Base-by-base conservation (phyloP, 208 protist species). In the Borovskyia barvae region DNA sequence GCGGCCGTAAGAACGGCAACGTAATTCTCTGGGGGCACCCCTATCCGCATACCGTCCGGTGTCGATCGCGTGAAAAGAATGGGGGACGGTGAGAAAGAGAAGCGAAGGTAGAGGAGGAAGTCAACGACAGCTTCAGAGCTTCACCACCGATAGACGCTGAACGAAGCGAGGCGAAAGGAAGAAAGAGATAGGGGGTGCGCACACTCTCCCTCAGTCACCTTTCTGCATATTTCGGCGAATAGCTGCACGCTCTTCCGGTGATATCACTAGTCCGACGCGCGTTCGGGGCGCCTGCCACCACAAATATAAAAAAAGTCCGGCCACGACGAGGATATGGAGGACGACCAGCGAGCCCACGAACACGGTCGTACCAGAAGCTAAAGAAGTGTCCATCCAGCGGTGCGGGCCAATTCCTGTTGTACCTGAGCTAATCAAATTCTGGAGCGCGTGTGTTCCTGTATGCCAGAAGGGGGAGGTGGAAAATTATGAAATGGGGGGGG, bases 301-400 rank as follows among this genome's bases (percentile, higher is more conserved):
- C 12, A 78, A 30, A 25, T 63, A 60, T 0, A 67, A 28, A 50
- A 82, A 65, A 14, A 75, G 50, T 0, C 39, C 50, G 6, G 30
- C 62, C 0, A 78, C 46, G 5, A 78, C 11, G 3, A 61, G 8
- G 22, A 82, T 45, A 58, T 82, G 75, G 1, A 61, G 8, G 6
- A 66, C 6, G 0, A 72, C 65, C 0, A 82, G 39, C 1, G 36
- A 56, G 9, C 33, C 46, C 2, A 63, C 72, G 19, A 77, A 35
- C 2, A 70, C 9, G 11, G 52, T 42, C 9, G 68, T 66, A 17
- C 43, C 43, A 3, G 56, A 71, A 17, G 64, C 59, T 19, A 71
- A 15, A 1, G 47, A 54, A 3, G 65, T 29, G 20, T 4, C 11
- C 47, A 68, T 77, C 24, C 12, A 8, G n/a, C n/a, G n/a, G n/a